Conservation (phyloP, 2,329 filamentous ascomycete genomes). For the Diaporthe longicolla region DNA sequence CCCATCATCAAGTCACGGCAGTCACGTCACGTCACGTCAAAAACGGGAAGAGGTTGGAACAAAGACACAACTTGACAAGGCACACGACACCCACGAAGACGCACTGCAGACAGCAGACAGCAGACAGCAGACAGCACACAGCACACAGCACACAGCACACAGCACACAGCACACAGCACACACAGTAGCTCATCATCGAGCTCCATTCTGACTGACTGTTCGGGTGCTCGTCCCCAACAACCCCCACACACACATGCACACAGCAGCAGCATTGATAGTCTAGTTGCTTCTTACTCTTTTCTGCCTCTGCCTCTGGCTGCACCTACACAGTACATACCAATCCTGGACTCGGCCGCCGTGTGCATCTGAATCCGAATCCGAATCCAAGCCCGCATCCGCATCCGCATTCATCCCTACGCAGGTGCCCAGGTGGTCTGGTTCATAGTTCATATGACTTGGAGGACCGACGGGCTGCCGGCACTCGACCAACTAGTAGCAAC, state of each 20-base stretch:
- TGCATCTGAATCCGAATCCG: background rate
- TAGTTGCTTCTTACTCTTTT: background rate
- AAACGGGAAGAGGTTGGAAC: constrained; percentile 5
- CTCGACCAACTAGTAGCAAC: constrained; percentile 10
- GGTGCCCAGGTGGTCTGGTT: background rate
- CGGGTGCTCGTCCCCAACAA: background rate
- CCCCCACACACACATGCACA: background rate
- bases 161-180: no score
- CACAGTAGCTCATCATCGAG: background rate
- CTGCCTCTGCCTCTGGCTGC: background rate
- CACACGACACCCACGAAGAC: no score
- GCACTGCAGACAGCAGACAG: background rate
- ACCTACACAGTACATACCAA: no score
- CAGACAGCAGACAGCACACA: no score
- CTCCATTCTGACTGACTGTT: constrained; percentile 15
- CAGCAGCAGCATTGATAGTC: background rate
- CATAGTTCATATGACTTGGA: constrained; percentile 13
- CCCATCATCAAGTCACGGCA: constrained; percentile 17
- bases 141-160: background rate
- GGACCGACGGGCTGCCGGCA: constrained; percentile 24
- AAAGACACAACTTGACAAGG: background rate
- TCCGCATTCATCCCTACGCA: background rate
- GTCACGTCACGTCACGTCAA: constrained; percentile 1
- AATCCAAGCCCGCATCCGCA: background rate
- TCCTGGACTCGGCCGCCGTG: background rate